phyloP scores from a whole-genome alignment of 2,329 filamentous ascomycete genomes.

The Fusarium buharicum region DNA sequence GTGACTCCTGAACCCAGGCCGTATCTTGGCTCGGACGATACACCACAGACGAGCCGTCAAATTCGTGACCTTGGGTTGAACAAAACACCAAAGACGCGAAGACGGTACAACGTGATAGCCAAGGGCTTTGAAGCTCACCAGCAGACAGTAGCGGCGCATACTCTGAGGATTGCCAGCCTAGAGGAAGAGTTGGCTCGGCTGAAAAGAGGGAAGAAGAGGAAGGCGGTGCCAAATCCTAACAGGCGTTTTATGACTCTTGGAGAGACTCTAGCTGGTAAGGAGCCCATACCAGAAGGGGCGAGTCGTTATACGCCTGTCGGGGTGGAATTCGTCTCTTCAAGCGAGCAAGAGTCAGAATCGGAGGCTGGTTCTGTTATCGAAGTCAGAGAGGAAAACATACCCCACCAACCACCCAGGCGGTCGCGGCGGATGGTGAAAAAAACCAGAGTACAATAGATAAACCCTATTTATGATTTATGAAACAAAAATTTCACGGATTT shows the following conservation, averaged over 20 bases:
- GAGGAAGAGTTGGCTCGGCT: conserved; percentile 18
- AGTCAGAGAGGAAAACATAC: too few species aligned
- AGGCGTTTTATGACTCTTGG: conserved; percentile 12
- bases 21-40: conserved; percentile 13
- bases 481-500: too few species aligned
- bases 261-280: conserved; percentile 20
- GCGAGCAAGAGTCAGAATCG: too few species aligned
- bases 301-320: too few species aligned
- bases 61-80: conserved; percentile 7
- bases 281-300: too few species aligned
- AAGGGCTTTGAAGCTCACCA: background rate
- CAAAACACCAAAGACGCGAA: background rate
- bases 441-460: too few species aligned
- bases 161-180: conserved; percentile 8
- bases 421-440: too few species aligned
- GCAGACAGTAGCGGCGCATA: conserved; percentile 7
- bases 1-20: conserved; percentile 12
- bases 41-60: conserved; percentile 16
- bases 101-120: background rate
- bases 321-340: too few species aligned
- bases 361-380: too few species aligned
- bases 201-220: conserved; percentile 25
- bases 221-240: conserved; percentile 23
- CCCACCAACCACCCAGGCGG: too few species aligned
- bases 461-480: too few species aligned